Base-by-base conservation (phyloP, 257 asterid species). In the Nicotiana obtusifolia region DNA sequence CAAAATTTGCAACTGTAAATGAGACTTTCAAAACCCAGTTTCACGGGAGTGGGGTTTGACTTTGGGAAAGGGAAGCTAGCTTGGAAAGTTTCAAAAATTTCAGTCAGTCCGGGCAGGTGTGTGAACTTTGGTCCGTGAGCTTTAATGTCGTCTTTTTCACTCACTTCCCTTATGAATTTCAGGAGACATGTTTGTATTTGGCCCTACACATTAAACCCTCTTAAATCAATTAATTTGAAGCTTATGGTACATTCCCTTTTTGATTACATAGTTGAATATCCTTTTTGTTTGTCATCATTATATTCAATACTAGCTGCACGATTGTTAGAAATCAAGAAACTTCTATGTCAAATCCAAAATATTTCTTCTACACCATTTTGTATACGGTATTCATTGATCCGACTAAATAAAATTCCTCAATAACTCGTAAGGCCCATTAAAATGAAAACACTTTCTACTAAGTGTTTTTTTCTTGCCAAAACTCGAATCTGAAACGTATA, bases 41-140 rank as follows among this genome's bases (percentile, higher is more conserved):
- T 82, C 66, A 75, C 81, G 84, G 81, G 77, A 26, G 49, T 66
- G 0, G 11, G 65, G 5, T 61, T 60, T 82, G 81, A 73, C 81
- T 59, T 24, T 37, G 69, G 81, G 7, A 73, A 28, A 33, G 60
- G 61, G 77, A 60, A 59, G 61, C 65, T 76, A 59, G 49, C 65
- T 76, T 26, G 37, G 76, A 41, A 37, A 67, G 22, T 7, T 67
- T 26, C 13, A 16, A 22, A 30, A 1, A 7, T 13, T 35, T 28
- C 10, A 56, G 61, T 17, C 22, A 4, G 7, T 5, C 9, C 17
- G 8, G 10, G 22, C 56, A 4, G 20, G 60, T 30, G 53, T 14
- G 10, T 28, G 10, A 31, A 3, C 53, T 37, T 80, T 62, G 76
- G 64, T 80, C 77, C 52, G 64, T 26, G 82, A 80, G 77, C 82